Base-by-base conservation (phyloP, 78 protist genomes). In the Andalucia godoyi region DNA sequence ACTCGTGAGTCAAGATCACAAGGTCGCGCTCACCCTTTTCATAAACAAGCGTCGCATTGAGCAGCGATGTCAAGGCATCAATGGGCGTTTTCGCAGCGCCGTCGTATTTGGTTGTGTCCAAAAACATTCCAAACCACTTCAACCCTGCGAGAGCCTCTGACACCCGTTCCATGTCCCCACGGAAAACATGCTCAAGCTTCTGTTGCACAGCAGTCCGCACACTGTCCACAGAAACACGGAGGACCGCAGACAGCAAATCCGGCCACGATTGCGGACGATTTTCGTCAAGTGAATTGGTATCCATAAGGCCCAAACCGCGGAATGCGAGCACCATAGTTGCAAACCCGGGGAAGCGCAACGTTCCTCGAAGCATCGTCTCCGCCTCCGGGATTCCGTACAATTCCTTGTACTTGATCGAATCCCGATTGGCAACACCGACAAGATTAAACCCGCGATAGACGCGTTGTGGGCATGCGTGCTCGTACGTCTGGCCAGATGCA, bases 351-450 rank as follows among this genome's bases (percentile, higher is more conserved):
- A 18, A 67, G 7, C 60, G 36, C 60, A 67, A 29, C 3, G 62
- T 57, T 2, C 39, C 60, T 4, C 60, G 49, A 15, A 67, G 36
- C 21, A 71, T 8, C 12, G 76, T 71, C 34, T 71, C 41, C 39
- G 50, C 41, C 34, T 57, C 46, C 10, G 27, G 41, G 8, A 71
- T 34, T 5, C 27, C 32, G 62, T 71, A 71, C 32, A 7, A 3
- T 7, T 38, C 54, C 32, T 4, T 5, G 38, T 71, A 71, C 29
- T 29, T 8, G 18, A 57, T n/a, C 17, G 76, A 42, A 40, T 71
- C 27, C 29, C 76, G 53, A 29, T 71, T 71, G 32, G 76, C 66
- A 4, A 71, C 50, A 64, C 69, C 54, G 23, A 57, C 29, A 36
- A 71, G 4, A 25, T 43, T n/a, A 8, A 58, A 51, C 17, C 59